Evolutionary conservation across 768 basidiomycete species (phyloP).

Genomic region (Amylocystis lapponica): DNA sequence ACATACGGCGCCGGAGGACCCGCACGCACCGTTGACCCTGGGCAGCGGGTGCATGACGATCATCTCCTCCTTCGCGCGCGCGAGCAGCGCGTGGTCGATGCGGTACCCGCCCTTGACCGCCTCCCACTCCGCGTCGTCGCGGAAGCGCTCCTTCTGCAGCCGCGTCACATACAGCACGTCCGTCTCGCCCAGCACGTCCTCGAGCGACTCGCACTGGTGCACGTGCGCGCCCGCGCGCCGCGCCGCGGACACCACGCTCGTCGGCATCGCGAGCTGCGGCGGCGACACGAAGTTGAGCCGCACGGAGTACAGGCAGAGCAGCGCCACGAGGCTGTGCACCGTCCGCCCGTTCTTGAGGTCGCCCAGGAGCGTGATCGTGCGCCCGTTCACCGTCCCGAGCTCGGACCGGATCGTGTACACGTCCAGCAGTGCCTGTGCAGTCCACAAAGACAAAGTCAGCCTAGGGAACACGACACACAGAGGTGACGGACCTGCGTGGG

Average conservation of each 20-base stretch:
- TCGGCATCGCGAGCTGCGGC: slow-evolving; percentile 81
- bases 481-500: slow-evolving; percentile 79
- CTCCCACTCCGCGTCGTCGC: slow-evolving; percentile 76
- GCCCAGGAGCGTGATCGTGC: slow-evolving; percentile 87
- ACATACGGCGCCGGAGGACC: no score
- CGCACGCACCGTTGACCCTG: slow-evolving; percentile 78
- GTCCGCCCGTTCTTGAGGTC: slow-evolving; percentile 98
- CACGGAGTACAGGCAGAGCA: slow-evolving; percentile 88
- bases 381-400: slow-evolving; percentile 95
- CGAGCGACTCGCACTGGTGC: slow-evolving; percentile 78
- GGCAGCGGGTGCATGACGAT: slow-evolving; percentile 99
- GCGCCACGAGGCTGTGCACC: slow-evolving; percentile 90
- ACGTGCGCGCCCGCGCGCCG: slow-evolving; percentile 79
- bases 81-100: slow-evolving; percentile 89
- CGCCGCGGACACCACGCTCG: slow-evolving; percentile 74
- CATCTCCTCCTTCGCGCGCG: slow-evolving; percentile 92
- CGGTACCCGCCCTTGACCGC: slow-evolving; percentile 89
- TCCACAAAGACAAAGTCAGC: no score
- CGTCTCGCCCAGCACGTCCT: slow-evolving; percentile 86
- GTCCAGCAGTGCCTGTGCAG: slow-evolving; percentile 68
- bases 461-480: no score
- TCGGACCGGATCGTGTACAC: slow-evolving; percentile 96
- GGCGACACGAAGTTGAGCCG: slow-evolving; percentile 96
- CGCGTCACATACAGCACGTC: slow-evolving; percentile 97
- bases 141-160: slow-evolving; percentile 92